Percentiles rank a stretch among this genome's conserved stretches.
phyloP scores from a whole-genome alignment of 345 rosid genomes.

The Psidium friedrichsthalianum region DNA sequence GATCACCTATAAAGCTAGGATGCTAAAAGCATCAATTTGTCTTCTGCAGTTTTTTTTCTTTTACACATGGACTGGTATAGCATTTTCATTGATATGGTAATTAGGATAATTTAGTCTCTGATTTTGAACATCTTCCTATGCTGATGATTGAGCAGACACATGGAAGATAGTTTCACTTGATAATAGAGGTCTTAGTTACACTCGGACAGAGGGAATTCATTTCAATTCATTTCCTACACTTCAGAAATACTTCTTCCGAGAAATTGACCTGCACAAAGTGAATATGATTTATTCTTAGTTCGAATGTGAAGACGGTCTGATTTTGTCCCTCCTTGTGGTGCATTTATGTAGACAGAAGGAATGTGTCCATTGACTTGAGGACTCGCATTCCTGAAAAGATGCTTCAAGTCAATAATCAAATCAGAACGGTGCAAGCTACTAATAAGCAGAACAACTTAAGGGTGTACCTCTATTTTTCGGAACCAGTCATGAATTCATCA shows the following conservation, averaged over 20 bases:
- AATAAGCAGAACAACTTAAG: constrained; percentile 44
- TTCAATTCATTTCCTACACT: not conserved
- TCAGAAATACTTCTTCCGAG: not conserved
- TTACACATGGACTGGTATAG: not conserved
- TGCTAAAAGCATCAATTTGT: not conserved
- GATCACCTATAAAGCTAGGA: not conserved
- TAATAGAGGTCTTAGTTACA: not conserved
- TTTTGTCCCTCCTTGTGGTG: not conserved
- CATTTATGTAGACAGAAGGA: constrained; percentile 54
- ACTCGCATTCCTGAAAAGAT: constrained; percentile 60
- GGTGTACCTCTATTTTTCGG: constrained; percentile 69
- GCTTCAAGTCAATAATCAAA: constrained; percentile 46
- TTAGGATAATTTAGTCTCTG: not conserved
- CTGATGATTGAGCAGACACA: not conserved
- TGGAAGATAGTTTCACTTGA: not conserved
- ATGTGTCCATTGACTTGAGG: constrained; percentile 48
- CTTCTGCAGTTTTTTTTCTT: not conserved
- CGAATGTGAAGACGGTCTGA: not conserved
- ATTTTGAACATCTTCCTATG: not conserved
- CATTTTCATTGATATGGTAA: not conserved
- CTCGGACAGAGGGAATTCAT: not conserved
- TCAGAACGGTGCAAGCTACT: constrained; percentile 78
- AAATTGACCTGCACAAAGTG: not conserved
- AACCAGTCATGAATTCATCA: constrained; percentile 67
- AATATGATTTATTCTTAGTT: not conserved